A percentile compares a stretch with the other conserved stretches of the same genome.
Evolutionary conservation across 2,329 filamentous ascomycete genomes (phyloP).

Genomic region (Saccharata proteae): DNA sequence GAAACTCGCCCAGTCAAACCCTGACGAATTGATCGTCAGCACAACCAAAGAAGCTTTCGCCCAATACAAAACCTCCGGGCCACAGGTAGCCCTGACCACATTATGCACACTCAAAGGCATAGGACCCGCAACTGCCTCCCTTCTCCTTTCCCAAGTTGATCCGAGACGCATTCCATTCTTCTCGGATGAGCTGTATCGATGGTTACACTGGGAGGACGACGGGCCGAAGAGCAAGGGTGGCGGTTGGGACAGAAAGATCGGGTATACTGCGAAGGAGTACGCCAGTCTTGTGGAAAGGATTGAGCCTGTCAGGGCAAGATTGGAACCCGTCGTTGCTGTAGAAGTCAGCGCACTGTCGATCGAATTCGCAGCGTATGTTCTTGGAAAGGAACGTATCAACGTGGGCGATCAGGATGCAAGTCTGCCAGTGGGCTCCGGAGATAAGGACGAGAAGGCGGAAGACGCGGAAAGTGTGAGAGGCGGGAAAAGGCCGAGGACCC

Average conservation of each 20-base stretch:
- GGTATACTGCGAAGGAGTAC: constrained; percentile 62
- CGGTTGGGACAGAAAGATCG: constrained; percentile 42
- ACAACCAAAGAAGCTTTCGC: constrained; percentile 43
- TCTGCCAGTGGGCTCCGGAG: no score
- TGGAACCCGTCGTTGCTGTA: constrained; percentile 33
- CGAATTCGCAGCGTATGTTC: no score
- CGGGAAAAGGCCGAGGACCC: no score
- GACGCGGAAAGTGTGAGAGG: no score
- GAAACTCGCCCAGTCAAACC: constrained; percentile 46
- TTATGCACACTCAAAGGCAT: constrained; percentile 58
- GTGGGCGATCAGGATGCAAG: no score
- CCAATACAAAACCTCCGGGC: constrained; percentile 4
- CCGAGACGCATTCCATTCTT: constrained; percentile 57
- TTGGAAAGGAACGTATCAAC: no score
- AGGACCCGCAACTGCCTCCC: constrained; percentile 66
- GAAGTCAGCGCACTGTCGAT: no score
- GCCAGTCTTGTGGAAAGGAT: constrained; percentile 35
- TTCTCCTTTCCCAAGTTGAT: constrained; percentile 56
- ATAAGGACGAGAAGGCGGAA: no score
- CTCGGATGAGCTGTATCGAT: constrained; percentile 66
- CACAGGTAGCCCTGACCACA: constrained; percentile 33
- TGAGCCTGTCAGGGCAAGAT: constrained; percentile 14
- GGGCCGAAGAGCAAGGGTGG: constrained; percentile 29
- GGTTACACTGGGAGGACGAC: constrained; percentile 46
- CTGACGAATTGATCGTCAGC: constrained; percentile 31